Evolutionary conservation across 441 rosid genomes (phyloP), one percentile per base, ranked within the genome.

Genomic region (Francoa sonchifolia): DNA sequence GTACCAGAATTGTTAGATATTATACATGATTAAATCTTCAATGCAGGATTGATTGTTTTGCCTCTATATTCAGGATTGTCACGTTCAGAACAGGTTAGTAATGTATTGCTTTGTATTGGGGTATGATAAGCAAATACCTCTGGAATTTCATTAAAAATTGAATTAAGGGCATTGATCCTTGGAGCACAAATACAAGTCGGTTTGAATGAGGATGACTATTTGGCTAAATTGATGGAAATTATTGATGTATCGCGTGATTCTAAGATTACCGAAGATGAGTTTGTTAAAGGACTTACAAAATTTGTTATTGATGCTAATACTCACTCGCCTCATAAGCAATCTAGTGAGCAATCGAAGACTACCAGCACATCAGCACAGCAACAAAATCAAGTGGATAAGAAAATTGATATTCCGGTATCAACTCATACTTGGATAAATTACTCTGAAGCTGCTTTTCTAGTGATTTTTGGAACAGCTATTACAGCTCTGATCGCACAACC

Each of bases 41-140:
- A 71, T 68, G 47, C 92, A 85, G 99, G 94, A 43, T 67, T 90
- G 57, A 64, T 78, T 25, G 47, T 73, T 71, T 57, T 82, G 64
- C 96, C 96, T 42, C 52, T 90, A 55, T 90, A 74, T 63, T 86
- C 99, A 0, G 96, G 96, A 44, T 94, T 86, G 55, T 44, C 99
- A 17, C 95, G 80, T 13, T 57, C 73, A 2, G 94, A 82, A 9
- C 96, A 90, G 93, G 98, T 86, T 49, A 20, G 48, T 29, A 10
- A 30, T 33, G 17, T 15, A 3, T 38, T 38, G 34, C 31, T n/a
- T n/a, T n/a, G n/a, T n/a, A n/a, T n/a, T n/a, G n/a, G n/a, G n/a
- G n/a, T n/a, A n/a, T n/a, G n/a, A n/a, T n/a, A n/a, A n/a, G n/a
- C n/a, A n/a, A n/a, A n/a, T n/a, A n/a, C n/a, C n/a, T n/a, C n/a